phyloP scores from a whole-genome alignment of 306 rosid genomes.

The Trifolium dubium region DNA sequence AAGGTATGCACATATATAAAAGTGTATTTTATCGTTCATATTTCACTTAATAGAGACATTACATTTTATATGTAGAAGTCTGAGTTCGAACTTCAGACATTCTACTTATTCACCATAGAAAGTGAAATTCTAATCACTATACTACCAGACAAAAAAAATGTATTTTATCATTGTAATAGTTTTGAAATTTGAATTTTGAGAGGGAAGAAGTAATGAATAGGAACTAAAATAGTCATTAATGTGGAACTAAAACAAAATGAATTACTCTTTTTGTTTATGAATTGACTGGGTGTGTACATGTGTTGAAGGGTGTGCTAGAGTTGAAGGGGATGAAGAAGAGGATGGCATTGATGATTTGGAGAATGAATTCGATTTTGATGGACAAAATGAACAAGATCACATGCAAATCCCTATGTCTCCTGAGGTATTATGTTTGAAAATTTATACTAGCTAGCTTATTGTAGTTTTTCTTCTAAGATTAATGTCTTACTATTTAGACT shows the following conservation, averaged over 20 bases:
- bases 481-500: no score
- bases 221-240: neutral
- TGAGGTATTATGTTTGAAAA: slow-evolving; percentile 40
- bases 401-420: slow-evolving; percentile 28
- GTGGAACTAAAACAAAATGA: neutral
- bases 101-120: no score
- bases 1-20: slow-evolving; percentile 42
- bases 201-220: neutral
- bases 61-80: no score
- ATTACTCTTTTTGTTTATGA: neutral
- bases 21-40: no score
- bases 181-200: no score
- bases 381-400: slow-evolving; percentile 16
- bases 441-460: neutral
- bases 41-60: no score
- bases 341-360: slow-evolving; percentile 73
- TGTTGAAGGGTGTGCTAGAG: slow-evolving; percentile 65
- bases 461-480: neutral
- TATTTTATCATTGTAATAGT: no score
- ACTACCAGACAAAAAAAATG: no score
- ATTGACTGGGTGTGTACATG: neutral
- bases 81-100: no score
- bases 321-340: slow-evolving; percentile 84
- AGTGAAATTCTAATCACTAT: no score
- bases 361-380: slow-evolving; percentile 58